Conservation (phyloP, 75 land plant genomes). For the Pinus albicaulis region DNA sequence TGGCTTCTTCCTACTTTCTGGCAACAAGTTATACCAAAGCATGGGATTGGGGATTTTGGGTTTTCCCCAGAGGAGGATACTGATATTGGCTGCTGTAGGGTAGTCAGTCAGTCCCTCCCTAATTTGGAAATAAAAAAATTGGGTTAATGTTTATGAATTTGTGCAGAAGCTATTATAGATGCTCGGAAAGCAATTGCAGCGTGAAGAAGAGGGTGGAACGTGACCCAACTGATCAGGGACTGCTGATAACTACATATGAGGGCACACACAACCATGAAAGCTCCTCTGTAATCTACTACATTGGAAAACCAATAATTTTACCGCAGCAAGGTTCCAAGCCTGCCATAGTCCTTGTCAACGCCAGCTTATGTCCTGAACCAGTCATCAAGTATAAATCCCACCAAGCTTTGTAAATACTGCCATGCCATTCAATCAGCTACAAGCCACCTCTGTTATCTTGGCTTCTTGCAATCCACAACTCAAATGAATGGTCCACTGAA, state of each 20-base stretch:
- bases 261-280: slow-evolving; percentile 64
- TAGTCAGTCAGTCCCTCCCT: neutral
- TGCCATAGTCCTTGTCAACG: neutral
- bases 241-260: slow-evolving; percentile 81
- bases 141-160: too few species aligned
- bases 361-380: neutral
- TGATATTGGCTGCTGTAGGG: too few species aligned
- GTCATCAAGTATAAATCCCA: too few species aligned
- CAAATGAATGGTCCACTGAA: too few species aligned
- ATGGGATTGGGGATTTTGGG: too few species aligned
- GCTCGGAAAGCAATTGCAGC: slow-evolving; percentile 62
- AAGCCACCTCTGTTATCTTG: too few species aligned
- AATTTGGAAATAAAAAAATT: neutral
- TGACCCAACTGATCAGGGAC: slow-evolving; percentile 49
- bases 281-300: slow-evolving; percentile 14
- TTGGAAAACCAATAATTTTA: neutral
- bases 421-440: too few species aligned
- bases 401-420: too few species aligned
- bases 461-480: too few species aligned
- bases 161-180: slow-evolving; percentile 81
- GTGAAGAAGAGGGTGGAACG: slow-evolving; percentile 91
- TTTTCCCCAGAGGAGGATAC: too few species aligned
- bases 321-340: neutral
- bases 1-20: neutral
- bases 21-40: too few species aligned